Evolutionary conservation across 108 stramenopile genomes (phyloP).

Genomic region (Stephanodiscus triporus): DNA sequence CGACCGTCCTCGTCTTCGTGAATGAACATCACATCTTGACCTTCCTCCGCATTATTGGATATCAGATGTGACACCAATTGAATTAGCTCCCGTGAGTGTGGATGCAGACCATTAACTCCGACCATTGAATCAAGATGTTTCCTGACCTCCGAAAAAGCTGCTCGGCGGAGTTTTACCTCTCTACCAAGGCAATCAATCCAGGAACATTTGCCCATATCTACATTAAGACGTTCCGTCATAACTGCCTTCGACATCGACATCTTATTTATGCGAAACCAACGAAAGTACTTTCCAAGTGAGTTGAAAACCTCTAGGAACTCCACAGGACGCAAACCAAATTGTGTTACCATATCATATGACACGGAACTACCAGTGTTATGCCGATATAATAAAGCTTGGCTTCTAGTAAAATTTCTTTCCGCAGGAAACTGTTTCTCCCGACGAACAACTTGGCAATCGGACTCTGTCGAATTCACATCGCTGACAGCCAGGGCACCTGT

Average conservation of each 20-base stretch:
- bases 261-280: neutral
- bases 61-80: neutral
- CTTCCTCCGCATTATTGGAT: neutral
- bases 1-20: neutral
- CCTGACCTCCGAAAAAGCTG: neutral
- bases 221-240: neutral
- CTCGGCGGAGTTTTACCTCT: constrained; percentile 3
- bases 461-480: neutral
- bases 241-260: neutral
- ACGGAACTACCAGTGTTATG: neutral
- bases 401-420: neutral
- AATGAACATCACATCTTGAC: neutral
- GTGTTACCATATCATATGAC: constrained; percentile 15
- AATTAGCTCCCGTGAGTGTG: neutral
- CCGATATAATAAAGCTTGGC: constrained; percentile 4
- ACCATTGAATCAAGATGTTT: neutral
- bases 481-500: neutral
- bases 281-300: constrained; percentile 15
- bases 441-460: neutral
- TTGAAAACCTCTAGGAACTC: constrained; percentile 16
- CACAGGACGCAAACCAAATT: constrained; percentile 21
- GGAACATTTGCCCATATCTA: neutral
- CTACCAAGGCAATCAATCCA: constrained; percentile 16
- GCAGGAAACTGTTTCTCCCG: neutral
- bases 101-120: neutral